These are phyloP conservation scores for Rubia peregrina DNA, from an alignment of 305 asterid genomes.

Conservation along the genomic window DNA sequence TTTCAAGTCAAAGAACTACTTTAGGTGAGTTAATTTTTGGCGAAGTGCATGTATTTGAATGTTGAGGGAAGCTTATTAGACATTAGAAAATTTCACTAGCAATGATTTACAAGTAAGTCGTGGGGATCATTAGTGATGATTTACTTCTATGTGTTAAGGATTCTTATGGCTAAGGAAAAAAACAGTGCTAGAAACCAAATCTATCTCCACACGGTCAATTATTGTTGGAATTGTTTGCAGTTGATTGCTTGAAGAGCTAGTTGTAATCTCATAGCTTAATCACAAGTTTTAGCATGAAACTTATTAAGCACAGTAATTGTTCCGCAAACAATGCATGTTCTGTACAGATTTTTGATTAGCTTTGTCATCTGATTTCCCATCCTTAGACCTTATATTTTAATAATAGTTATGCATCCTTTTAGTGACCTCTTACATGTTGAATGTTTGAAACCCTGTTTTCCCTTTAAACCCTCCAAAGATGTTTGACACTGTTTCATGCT, in stretches of 20 bases:
- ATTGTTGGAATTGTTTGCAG: background rate
- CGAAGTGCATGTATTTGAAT: background rate
- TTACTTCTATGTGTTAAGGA: background rate
- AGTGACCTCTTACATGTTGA: background rate
- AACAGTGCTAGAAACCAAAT: background rate
- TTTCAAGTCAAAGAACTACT: background rate
- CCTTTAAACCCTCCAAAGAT: background rate
- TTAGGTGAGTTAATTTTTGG: background rate
- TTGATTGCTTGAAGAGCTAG: background rate
- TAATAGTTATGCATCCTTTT: background rate
- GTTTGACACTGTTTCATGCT: background rate
- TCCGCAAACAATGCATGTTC: background rate
- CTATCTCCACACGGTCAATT: background rate
- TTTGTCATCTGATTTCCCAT: background rate
- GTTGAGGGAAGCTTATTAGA: background rate
- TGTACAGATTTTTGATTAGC: too few species aligned
- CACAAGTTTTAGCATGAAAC: background rate
- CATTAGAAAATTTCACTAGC: background rate
- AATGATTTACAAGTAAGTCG: background rate
- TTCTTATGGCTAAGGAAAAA: background rate
- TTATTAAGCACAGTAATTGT: background rate
- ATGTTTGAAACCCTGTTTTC: background rate
- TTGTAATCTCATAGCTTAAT: background rate
- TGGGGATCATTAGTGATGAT: background rate
- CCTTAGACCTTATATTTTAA: background rate